These are phyloP conservation scores for Phoenix roebelenii DNA, from an alignment of 176 grass and related monocot genomes.

Conservation along the genomic window DNA sequence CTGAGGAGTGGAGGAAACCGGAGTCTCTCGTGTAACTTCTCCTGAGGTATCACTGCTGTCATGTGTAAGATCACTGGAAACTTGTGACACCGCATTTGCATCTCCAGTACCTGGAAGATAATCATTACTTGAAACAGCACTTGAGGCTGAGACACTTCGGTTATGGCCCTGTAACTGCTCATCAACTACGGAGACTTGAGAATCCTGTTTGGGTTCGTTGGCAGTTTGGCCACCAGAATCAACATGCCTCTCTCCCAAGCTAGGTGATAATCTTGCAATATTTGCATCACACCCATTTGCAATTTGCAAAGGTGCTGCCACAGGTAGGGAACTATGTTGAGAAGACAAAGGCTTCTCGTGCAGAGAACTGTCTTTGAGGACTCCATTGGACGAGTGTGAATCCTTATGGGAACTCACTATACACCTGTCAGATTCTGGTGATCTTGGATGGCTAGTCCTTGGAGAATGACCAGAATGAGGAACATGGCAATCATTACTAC, in stretches of 20 bases:
- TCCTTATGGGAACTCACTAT: constrained; percentile 36
- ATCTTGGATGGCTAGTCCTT: constrained; percentile 41
- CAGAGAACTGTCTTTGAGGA: constrained; percentile 24
- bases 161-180: constrained; percentile 23
- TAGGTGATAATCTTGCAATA: constrained; percentile 27
- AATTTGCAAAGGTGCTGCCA: constrained; percentile 29
- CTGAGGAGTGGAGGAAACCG: constrained; percentile 25
- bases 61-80: constrained; percentile 45
- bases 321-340: constrained; percentile 19
- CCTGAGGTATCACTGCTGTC: constrained; percentile 44
- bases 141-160: constrained; percentile 22
- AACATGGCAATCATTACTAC: constrained; percentile 5
- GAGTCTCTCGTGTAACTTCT: constrained; percentile 30
- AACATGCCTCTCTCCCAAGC: constrained; percentile 29
- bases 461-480: constrained; percentile 35
- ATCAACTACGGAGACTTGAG: constrained; percentile 29
- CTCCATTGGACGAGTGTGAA: constrained; percentile 33
- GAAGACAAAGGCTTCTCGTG: constrained; percentile 22
- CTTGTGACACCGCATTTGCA: constrained; percentile 27
- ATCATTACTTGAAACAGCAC: constrained; percentile 33
- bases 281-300: constrained; percentile 30
- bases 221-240: constrained; percentile 35
- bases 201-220: constrained; percentile 33
- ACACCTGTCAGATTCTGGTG: constrained; percentile 39
- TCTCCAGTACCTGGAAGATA: constrained; percentile 13